A percentile compares a stretch with the other conserved stretches of the same genome.
Conservation (phyloP, 1,284 basidiomycete species). For the Pholiota adiposa region DNA sequence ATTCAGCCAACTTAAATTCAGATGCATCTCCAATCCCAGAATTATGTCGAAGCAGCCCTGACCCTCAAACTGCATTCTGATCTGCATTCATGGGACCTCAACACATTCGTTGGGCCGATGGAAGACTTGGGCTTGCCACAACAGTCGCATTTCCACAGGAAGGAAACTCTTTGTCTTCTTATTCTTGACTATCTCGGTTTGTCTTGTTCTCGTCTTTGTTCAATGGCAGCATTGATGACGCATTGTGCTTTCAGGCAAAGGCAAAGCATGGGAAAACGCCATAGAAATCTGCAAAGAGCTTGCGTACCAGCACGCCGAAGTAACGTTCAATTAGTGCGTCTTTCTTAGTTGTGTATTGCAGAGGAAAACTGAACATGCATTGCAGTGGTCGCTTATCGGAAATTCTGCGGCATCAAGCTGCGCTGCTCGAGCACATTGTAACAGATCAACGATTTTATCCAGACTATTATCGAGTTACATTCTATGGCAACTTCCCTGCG, state of each 20-base stretch:
- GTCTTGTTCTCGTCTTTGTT: conserved; percentile 17
- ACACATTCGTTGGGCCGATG: conserved; percentile 82
- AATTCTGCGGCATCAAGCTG: conserved; percentile 84
- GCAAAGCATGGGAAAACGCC: conserved; percentile 95
- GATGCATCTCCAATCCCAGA: conserved; percentile 87
- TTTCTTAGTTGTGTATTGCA: conserved; percentile 3
- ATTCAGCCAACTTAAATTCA: conserved; percentile 31
- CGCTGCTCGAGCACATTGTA: conserved; percentile 83
- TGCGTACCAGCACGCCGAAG: conserved; percentile 80
- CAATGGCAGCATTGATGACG: conserved; percentile 4
- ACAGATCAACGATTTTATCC: conserved; percentile 83
- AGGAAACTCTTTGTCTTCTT: conserved; percentile 87
- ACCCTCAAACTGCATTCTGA: conserved; percentile 95
- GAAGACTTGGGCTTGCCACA: conserved; percentile 86
- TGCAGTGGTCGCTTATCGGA: conserved; percentile 79
- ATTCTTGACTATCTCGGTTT: conserved; percentile 87
- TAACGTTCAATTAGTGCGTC: conserved; percentile 89
- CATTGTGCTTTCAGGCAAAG: conserved; percentile 65
- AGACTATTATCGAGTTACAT: conserved; percentile 93
- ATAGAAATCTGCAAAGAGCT: conserved; percentile 93
- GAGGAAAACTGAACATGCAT: conserved; percentile 11
- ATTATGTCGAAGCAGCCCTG: conserved; percentile 91
- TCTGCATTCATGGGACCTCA: conserved; percentile 87
- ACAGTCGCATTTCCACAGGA: conserved; percentile 93
- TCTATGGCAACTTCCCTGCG: conserved; percentile 89